phyloP scores from a whole-genome alignment of 495 filamentous ascomycete genomes.

The Filosporella fistucella region DNA sequence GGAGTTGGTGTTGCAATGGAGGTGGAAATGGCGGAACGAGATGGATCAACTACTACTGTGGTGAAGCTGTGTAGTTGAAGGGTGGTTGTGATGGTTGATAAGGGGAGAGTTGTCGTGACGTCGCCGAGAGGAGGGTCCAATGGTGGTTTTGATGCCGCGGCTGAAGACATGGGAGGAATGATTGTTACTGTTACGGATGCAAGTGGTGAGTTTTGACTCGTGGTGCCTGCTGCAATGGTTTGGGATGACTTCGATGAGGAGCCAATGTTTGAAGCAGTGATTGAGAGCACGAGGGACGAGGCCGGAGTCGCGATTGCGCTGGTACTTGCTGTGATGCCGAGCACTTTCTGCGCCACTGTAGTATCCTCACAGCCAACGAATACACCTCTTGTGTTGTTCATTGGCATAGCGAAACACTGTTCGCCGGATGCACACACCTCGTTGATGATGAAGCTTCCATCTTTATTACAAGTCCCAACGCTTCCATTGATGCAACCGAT shows the following conservation, averaged over 20 bases:
- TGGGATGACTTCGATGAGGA: background rate
- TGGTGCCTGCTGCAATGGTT: too few species aligned
- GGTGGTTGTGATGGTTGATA: background rate
- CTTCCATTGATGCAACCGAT: constrained; percentile 22
- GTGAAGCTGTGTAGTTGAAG: background rate
- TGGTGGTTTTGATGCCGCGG: background rate
- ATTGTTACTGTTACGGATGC: background rate
- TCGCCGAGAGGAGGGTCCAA: background rate
- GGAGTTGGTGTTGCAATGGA: background rate
- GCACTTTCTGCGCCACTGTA: constrained; percentile 6
- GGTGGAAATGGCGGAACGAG: background rate
- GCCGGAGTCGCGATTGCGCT: background rate
- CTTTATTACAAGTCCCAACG: constrained; percentile 15
- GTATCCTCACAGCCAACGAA: constrained; percentile 20
- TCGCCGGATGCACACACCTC: constrained; percentile 13
- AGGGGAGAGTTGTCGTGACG: background rate
- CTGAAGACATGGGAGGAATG: background rate
- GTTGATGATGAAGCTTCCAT: constrained; percentile 15
- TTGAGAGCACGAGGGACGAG: background rate
- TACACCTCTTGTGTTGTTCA: constrained; percentile 16
- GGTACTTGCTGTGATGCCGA: background rate
- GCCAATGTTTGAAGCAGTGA: background rate
- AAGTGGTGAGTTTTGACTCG: too few species aligned
- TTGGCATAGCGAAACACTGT: constrained; percentile 22
- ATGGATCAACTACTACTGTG: background rate